Conservation (phyloP, 495 filamentous ascomycete genomes). For the Aspergillus biplanus region DNA sequence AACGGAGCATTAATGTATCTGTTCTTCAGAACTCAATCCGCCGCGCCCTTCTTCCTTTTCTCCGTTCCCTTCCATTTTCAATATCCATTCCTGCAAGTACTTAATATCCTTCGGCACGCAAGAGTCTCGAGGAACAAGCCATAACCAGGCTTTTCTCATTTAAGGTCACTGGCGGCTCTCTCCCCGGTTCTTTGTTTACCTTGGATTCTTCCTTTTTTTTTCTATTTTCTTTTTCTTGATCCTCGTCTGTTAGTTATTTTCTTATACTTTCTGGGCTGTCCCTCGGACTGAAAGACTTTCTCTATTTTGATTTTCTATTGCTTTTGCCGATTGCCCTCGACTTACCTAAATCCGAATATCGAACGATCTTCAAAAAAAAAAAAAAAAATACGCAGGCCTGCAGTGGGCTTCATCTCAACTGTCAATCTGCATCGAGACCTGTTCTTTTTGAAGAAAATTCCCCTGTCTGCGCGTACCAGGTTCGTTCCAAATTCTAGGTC, state of each 20-base stretch:
- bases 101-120: constrained; percentile 1
- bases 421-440: constrained; percentile 9
- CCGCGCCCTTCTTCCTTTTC: not conserved
- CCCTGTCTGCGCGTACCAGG: constrained; percentile 14
- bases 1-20: constrained; percentile 8
- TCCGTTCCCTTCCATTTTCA: not conserved
- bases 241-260: constrained; percentile 8
- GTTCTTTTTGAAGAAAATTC: constrained; percentile 10
- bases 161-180: constrained; percentile 19
- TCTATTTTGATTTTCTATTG: constrained; percentile 9
- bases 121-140: not conserved
- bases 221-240: constrained; percentile 18
- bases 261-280: constrained; percentile 2
- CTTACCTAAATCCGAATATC: constrained; percentile 5
- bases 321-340: not conserved
- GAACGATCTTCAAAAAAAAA: constrained; percentile 3
- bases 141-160: constrained; percentile 16
- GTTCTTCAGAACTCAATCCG: not conserved
- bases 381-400: constrained; percentile 2
- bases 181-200: constrained; percentile 23
- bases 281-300: constrained; percentile 2
- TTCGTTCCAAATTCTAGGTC: constrained; percentile 16
- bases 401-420: constrained; percentile 11
- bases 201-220: constrained; percentile 15
- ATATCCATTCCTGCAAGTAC: constrained; percentile 1